These are phyloP conservation scores for Kwoniella botswanensis DNA, from an alignment of 768 basidiomycete species.

Conservation along the genomic window DNA sequence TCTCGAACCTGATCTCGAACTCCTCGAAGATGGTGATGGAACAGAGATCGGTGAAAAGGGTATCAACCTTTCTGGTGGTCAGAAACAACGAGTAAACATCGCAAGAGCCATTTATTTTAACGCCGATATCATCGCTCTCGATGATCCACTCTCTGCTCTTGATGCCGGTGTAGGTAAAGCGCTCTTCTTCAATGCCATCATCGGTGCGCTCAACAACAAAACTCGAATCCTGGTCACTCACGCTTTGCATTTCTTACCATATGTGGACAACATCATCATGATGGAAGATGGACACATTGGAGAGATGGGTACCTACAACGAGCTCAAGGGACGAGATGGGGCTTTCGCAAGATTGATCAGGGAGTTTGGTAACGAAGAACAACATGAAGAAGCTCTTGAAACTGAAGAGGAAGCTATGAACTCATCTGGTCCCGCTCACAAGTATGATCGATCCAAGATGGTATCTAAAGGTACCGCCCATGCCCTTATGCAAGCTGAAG, in stretches of 20 bases:
- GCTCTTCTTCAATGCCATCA: conserved; percentile 82
- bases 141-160: conserved; percentile 79
- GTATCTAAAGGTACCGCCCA: conserved; percentile 59
- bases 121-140: conserved; percentile 84
- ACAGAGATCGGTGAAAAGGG: conserved; percentile 88
- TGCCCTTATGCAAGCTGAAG: conserved; percentile 80
- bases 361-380: conserved; percentile 76
- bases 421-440: conserved; percentile 47
- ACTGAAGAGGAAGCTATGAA: conserved; percentile 59
- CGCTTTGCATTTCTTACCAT: conserved; percentile 84
- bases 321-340: conserved; percentile 69
- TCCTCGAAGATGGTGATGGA: conserved; percentile 75
- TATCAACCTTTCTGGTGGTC: conserved; percentile 84
- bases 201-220: conserved; percentile 68
- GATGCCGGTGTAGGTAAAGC: conserved; percentile 90
- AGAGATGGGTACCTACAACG: conserved; percentile 78
- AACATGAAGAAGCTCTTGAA: conserved; percentile 61
- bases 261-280: conserved; percentile 83
- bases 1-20: conserved; percentile 76
- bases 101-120: conserved; percentile 85
- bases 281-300: conserved; percentile 76
- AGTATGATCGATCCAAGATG: conserved; percentile 58
- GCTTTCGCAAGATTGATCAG: conserved; percentile 74
- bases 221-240: conserved; percentile 91
- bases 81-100: conserved; percentile 77